Evolutionary conservation across 2,329 filamentous ascomycete species (phyloP), one percentile per base, ranked within the genome.

Genomic region (Cercospora sp.): DNA sequence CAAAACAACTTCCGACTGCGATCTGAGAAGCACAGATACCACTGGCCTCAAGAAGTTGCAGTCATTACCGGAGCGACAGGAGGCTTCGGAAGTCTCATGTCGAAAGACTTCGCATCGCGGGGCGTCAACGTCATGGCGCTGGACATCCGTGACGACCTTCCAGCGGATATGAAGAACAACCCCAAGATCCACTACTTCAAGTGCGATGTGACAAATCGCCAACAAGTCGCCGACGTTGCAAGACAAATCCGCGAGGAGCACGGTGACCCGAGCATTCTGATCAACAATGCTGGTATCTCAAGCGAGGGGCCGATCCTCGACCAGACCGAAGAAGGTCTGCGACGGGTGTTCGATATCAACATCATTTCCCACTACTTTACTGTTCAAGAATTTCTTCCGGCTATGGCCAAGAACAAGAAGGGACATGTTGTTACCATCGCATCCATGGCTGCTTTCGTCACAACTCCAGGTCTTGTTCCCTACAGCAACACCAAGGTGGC

Each of bases 381-480:
- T 66, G 81, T 85, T 9, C 80, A 82, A 62, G 84, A 85, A 69
- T 86, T 87, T 76, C 71, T 87, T 34, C 85, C 85, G 0, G 77
- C 78, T 61, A 87, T 87, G 85, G 73, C 86, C 24, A 72, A 74
- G 55, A 76, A 78, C 18, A 83, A 85, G 71, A 85, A 86, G 71
- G 87, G 86, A 2, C 86, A 88, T 69, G 79, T 88, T 32, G 80
- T 89, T 10, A 86, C 85, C 0, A 80, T 88, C 13, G 85, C 86
- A 2, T 85, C 83, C 67, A 79, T 84, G 73, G 85, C 85, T 9
- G 84, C 82, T 40, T 87, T 84, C 72, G 66, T 85, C 9, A 70
- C 66, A 5, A 67, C 68, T 9, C 62, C 71, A 13, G 72, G 84
- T 32, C 83, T 87, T 69, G 82, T 82, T 9, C 84, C 86, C 69